Evolutionary conservation across 495 filamentous ascomycete species (phyloP).

Genomic region (Sabuloglossum arenarium): DNA sequence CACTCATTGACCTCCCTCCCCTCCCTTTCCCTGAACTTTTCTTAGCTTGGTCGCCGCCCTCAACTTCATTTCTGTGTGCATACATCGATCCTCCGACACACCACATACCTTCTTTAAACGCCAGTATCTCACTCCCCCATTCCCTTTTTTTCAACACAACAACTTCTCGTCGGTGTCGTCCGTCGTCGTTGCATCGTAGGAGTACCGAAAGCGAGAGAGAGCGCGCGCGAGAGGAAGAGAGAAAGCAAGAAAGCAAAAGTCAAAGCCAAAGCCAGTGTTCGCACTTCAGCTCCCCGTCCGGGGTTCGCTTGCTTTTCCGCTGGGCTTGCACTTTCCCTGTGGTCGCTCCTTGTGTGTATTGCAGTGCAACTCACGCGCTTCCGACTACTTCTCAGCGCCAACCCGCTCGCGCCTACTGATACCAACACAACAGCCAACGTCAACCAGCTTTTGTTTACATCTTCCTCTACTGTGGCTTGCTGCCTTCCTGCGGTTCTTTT

Average conservation of each 20-base stretch:
- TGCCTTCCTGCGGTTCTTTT: background rate
- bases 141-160: background rate
- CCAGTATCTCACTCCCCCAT: background rate
- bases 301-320: background rate
- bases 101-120: no score
- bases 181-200: background rate
- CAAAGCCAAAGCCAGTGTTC: background rate
- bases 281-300: background rate
- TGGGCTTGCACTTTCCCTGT: background rate
- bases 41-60: background rate
- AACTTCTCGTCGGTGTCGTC: background rate
- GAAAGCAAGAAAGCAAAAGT: no score
- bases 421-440: background rate
- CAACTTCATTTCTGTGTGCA: background rate
- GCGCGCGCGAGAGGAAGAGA: background rate
- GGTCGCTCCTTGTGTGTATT: constrained; percentile 1
- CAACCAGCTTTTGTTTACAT: background rate
- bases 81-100: no score
- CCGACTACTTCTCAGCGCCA: background rate
- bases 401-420: background rate
- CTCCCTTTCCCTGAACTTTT: background rate
- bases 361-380: background rate
- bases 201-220: background rate
- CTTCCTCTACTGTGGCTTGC: background rate
- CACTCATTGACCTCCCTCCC: background rate